These are phyloP conservation scores for Thamnidium elegans DNA, from an alignment of 192 early-diverging fungal species.

Conservation along the genomic window DNA sequence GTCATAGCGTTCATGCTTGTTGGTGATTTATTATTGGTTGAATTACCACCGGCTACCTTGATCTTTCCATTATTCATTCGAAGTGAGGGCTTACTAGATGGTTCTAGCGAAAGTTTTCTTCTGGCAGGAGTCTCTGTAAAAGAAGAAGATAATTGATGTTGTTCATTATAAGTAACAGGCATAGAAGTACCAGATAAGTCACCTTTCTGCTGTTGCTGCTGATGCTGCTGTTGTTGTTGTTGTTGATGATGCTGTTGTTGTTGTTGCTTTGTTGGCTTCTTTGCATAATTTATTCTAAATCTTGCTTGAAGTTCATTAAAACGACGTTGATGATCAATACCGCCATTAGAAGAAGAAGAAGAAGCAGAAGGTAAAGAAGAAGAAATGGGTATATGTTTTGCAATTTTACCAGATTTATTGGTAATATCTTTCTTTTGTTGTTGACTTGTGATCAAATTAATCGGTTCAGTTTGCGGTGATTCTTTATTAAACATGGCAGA, in stretches of 20 bases:
- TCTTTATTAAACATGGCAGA: conserved; percentile 24
- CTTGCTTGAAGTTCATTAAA: conserved; percentile 32
- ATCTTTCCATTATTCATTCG: not conserved
- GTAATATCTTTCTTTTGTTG: not conserved
- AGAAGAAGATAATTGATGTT: not conserved
- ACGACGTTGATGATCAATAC: conserved; percentile 32
- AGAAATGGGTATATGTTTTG: conserved; percentile 10
- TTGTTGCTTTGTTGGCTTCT: conserved; percentile 21
- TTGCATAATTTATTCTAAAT: conserved; percentile 34
- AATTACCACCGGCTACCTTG: not conserved
- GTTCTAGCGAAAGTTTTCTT: not conserved
- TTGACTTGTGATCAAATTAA: not conserved
- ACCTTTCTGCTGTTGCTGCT: not conserved
- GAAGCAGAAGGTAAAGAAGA: not conserved
- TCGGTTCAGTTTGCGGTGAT: not conserved
- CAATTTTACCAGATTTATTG: not conserved
- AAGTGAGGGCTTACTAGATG: not conserved
- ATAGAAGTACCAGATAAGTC: conserved; percentile 20
- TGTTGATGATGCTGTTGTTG: not conserved
- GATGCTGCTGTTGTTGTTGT: conserved; percentile 7
- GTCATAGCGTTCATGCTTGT: not conserved
- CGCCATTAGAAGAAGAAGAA: conserved; percentile 9
- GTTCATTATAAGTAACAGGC: conserved; percentile 7
- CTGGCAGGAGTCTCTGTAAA: not conserved
- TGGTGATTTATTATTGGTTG: not conserved